A percentile compares a stretch with the other conserved stretches of the same genome.
These are phyloP conservation scores for Seiridium unicorne DNA, from an alignment of 2,329 filamentous ascomycete genomes.

Conservation along the genomic window DNA sequence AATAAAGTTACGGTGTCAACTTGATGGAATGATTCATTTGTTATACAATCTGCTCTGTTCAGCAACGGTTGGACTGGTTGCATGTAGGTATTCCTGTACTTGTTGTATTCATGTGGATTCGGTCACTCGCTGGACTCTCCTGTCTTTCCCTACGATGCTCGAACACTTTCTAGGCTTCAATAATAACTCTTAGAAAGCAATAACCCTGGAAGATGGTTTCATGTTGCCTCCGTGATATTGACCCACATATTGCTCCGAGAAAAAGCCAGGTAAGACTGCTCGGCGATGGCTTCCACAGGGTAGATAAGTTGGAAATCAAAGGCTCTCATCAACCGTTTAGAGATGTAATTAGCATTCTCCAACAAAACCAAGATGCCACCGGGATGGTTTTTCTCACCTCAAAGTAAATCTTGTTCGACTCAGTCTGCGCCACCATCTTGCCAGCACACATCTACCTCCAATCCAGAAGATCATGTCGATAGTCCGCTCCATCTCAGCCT, in stretches of 20 bases:
- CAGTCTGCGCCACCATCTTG: constrained; percentile 35
- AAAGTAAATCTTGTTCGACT: constrained; percentile 37
- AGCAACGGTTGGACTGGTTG: too few relatives aligned
- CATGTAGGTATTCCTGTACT: too few relatives aligned
- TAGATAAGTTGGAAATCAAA: neutral
- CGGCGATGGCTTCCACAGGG: neutral
- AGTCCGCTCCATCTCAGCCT: constrained; percentile 25
- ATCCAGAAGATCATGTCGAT: constrained; percentile 33
- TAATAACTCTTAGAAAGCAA: neutral
- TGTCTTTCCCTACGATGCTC: too few relatives aligned
- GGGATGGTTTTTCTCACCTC: constrained; percentile 24
- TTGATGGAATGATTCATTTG: too few relatives aligned
- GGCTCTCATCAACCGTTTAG: neutral
- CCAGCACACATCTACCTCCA: constrained; percentile 36
- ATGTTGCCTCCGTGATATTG: neutral
- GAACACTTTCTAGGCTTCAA: neutral
- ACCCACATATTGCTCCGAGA: neutral
- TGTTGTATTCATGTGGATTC: too few relatives aligned
- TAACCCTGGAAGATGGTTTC: neutral
- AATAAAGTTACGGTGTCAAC: too few relatives aligned
- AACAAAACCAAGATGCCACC: neutral
- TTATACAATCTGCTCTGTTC: too few relatives aligned
- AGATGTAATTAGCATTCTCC: neutral
- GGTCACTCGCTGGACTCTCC: too few relatives aligned
- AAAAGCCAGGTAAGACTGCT: neutral